These are phyloP conservation scores for Metschnikowia similis DNA, from an alignment of 805 yeast genomes.

Conservation along the genomic window DNA sequence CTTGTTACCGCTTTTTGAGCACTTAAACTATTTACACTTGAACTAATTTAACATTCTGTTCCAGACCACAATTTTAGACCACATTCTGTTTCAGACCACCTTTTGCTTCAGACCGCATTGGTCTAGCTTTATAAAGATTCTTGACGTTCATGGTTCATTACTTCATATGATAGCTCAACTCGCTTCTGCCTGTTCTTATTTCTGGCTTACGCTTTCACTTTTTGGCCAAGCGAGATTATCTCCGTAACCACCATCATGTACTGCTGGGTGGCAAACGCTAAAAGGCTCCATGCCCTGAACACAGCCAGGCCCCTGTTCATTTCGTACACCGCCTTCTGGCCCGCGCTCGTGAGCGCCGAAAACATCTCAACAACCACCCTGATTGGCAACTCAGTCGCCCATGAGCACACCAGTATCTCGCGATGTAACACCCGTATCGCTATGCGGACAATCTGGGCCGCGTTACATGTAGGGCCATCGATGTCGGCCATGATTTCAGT, in stretches of 20 bases:
- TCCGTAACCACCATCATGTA: not conserved
- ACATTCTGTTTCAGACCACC: no score
- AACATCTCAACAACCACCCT: not conserved
- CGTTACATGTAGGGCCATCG: not conserved
- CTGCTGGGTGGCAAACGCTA: not conserved
- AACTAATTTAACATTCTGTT: no score
- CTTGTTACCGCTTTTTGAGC: no score
- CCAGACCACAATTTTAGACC: no score
- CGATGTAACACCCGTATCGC: not conserved
- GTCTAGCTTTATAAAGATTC: no score
- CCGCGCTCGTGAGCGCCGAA: not conserved
- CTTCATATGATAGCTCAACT: no score
- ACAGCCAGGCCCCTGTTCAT: not conserved
- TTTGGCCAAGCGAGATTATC: not conserved
- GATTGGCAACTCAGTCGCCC: not conserved
- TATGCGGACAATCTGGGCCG: not conserved
- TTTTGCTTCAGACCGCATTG: no score
- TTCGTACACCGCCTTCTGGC: slow-evolving; percentile 3
- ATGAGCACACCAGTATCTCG: not conserved
- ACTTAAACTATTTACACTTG: no score
- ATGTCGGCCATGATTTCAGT: not conserved
- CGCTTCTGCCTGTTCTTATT: no score
- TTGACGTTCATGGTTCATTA: no score
- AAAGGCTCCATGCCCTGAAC: not conserved
- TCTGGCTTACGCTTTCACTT: not conserved